Conservation (phyloP, 805 yeast species). For the Lipomyces kockii region DNA sequence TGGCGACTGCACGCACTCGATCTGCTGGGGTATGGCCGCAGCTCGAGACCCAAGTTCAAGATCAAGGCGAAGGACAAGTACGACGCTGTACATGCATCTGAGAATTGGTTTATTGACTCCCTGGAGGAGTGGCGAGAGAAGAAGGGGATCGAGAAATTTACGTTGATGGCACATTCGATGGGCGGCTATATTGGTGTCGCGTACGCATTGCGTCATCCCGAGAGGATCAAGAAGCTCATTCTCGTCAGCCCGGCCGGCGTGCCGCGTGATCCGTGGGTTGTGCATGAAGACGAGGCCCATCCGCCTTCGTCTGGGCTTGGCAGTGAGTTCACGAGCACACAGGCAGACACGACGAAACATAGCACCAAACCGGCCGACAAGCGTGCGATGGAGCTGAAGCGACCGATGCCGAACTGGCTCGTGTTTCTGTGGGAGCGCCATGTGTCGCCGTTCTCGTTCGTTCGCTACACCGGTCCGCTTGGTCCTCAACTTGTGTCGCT, state of each 20-base stretch:
- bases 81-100: slow-evolving; percentile 57
- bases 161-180: slow-evolving; percentile 84
- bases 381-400: slow-evolving; percentile 42
- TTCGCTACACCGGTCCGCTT: slow-evolving; percentile 74
- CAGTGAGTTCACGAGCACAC: slow-evolving; percentile 25
- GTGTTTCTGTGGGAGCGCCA: slow-evolving; percentile 81
- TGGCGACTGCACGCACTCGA: slow-evolving; percentile 89
- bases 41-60: slow-evolving; percentile 73
- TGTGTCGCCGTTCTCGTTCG: slow-evolving; percentile 81
- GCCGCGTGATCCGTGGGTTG: slow-evolving; percentile 44
- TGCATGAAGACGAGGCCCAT: slow-evolving; percentile 23
- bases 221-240: slow-evolving; percentile 66
- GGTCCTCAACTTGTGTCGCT: slow-evolving; percentile 88
- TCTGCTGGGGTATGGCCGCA: slow-evolving; percentile 86
- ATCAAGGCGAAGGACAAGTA: slow-evolving; percentile 41
- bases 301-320: slow-evolving; percentile 20
- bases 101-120: slow-evolving; percentile 67
- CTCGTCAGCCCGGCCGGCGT: slow-evolving; percentile 92
- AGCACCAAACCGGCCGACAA: slow-evolving; percentile 22
- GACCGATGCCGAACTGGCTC: slow-evolving; percentile 74
- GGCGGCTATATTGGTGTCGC: slow-evolving; percentile 83
- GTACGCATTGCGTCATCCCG: slow-evolving; percentile 66
- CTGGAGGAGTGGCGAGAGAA: slow-evolving; percentile 64
- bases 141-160: slow-evolving; percentile 56
- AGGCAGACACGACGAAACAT: slow-evolving; percentile 28